A percentile compares a stretch with the other conserved stretches of the same genome.
These are phyloP conservation scores for Hypomyces perniciosus DNA, from an alignment of 2,329 filamentous ascomycete species.

Conservation along the genomic window DNA sequence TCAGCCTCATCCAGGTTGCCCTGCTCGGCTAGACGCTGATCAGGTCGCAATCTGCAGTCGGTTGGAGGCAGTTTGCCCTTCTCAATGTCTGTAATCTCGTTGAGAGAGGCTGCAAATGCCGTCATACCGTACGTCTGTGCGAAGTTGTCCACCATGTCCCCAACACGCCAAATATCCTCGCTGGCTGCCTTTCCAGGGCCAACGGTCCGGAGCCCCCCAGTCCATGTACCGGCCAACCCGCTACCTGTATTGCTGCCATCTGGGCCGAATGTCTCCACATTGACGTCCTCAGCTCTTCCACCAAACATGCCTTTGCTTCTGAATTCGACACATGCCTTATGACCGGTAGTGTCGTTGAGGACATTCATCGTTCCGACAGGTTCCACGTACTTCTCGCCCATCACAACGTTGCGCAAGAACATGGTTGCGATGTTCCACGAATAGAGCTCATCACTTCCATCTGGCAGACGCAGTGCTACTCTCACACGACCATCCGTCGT, in stretches of 20 bases:
- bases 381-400: conserved; percentile 97
- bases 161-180: conserved; percentile 71
- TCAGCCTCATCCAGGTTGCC: conserved; percentile 81
- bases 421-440: conserved; percentile 84
- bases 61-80: conserved; percentile 68
- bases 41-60: conserved; percentile 76
- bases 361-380: conserved; percentile 87
- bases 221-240: conserved; percentile 80
- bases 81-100: conserved; percentile 81
- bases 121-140: conserved; percentile 83
- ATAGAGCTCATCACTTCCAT: conserved; percentile 73
- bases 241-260: conserved; percentile 61
- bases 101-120: conserved; percentile 75
- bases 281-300: conserved; percentile 84
- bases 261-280: conserved; percentile 63
- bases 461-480: conserved; percentile 59
- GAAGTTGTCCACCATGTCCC: conserved; percentile 71
- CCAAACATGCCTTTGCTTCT: conserved; percentile 97
- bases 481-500: conserved; percentile 85
- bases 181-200: conserved; percentile 55
- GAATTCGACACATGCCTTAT: conserved; percentile 83
- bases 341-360: conserved; percentile 74
- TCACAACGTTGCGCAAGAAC: conserved; percentile 92
- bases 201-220: conserved; percentile 60
- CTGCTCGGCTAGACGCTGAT: conserved; percentile 78